Percentiles rank a stretch among this genome's conserved stretches.
phyloP scores from a whole-genome alignment of 75 land plant species.

The Selaginella moellendorffii region DNA sequence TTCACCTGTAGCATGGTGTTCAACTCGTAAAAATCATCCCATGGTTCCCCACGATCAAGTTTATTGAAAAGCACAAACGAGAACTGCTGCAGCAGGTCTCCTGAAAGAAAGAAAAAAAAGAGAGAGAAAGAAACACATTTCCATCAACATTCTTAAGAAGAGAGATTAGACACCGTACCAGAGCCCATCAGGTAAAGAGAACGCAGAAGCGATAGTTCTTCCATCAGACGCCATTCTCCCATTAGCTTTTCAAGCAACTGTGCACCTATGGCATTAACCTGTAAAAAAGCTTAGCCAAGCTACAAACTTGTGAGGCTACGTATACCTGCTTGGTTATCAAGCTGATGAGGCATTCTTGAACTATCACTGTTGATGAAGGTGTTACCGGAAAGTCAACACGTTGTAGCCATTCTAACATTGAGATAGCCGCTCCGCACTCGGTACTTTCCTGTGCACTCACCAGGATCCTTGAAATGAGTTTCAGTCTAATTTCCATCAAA shows the following conservation, averaged over 20 bases:
- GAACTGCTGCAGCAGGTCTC: constrained; percentile 91
- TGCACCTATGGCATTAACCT: constrained; percentile 71
- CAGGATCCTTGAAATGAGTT: no score
- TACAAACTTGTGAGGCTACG: neutral
- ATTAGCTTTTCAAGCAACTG: constrained; percentile 57
- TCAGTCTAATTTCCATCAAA: no score
- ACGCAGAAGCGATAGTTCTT: constrained; percentile 75
- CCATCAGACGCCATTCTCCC: constrained; percentile 85
- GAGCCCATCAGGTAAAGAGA: constrained; percentile 84
- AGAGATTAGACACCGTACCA: constrained; percentile 28
- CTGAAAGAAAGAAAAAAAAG: constrained; percentile 22
- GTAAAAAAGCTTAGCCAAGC: constrained; percentile 3
- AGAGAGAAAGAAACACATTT: neutral
- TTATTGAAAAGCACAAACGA: constrained; percentile 60
- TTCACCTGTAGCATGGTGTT: constrained; percentile 79
- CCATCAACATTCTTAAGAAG: neutral
- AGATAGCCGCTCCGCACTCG: constrained; percentile 49
- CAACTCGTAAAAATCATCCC: constrained; percentile 93
- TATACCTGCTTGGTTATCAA: constrained; percentile 66
- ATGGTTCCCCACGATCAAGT: constrained; percentile 74
- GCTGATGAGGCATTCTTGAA: constrained; percentile 67
- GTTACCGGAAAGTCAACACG: constrained; percentile 28
- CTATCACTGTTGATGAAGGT: constrained; percentile 51
- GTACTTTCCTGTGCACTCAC: no score
- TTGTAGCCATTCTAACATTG: constrained; percentile 50